phyloP scores from a whole-genome alignment of 2,329 filamentous ascomycete species.

The Colletotrichum kahawae region DNA sequence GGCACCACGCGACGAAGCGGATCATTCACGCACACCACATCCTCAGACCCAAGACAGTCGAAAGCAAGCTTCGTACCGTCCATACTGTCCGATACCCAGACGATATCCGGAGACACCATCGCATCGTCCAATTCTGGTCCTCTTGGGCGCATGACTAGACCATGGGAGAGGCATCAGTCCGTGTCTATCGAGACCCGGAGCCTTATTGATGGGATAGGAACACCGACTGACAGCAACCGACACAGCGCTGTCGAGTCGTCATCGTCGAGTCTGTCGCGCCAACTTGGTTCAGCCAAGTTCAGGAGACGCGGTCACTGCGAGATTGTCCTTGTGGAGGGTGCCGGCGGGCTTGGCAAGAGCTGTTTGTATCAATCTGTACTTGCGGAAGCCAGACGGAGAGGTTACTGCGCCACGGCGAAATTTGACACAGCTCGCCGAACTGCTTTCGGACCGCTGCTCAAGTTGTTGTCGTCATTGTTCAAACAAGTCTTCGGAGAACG shows the following conservation, averaged over 20 bases:
- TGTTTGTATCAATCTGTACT: conserved; percentile 68
- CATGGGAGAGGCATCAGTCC: conserved; percentile 59
- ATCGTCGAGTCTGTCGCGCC: conserved; percentile 55
- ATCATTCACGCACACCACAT: conserved; percentile 52
- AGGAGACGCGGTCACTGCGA: conserved; percentile 67
- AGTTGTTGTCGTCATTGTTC: conserved; percentile 69
- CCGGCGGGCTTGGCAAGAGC: conserved; percentile 69
- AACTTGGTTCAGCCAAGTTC: conserved; percentile 63
- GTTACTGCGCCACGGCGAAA: conserved; percentile 70
- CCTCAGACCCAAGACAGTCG: conserved; percentile 44
- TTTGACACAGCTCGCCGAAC: conserved; percentile 66
- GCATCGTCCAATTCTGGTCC: conserved; percentile 50
- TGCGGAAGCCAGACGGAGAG: conserved; percentile 62
- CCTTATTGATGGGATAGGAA: conserved; percentile 47
- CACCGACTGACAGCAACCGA: conserved; percentile 43
- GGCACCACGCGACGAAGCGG: conserved; percentile 53
- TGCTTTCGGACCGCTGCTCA: conserved; percentile 68
- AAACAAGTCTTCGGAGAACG: conserved; percentile 71
- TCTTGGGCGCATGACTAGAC: conserved; percentile 42
- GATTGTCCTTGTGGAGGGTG: conserved; percentile 65
- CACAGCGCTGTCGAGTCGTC: conserved; percentile 50
- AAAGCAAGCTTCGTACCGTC: conserved; percentile 47
- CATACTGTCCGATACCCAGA: conserved; percentile 43
- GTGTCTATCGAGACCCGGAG: conserved; percentile 54
- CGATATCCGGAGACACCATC: conserved; percentile 48